phyloP scores from a whole-genome alignment of 2,329 filamentous ascomycete species.

The Beauveria sp. region DNA sequence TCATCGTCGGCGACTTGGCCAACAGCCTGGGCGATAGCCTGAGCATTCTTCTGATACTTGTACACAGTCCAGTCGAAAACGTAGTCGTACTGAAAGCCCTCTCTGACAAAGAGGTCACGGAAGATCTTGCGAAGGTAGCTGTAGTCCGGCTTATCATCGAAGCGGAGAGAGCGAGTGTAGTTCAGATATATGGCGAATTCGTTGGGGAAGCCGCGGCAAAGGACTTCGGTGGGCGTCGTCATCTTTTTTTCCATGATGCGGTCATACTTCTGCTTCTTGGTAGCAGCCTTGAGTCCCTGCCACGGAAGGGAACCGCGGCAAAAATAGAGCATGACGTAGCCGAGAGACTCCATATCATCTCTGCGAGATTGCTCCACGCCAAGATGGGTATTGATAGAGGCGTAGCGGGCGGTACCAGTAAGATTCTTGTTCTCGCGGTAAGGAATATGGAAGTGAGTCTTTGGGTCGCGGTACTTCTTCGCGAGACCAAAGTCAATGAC shows the following conservation, averaged over 20 bases:
- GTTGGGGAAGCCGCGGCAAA: constrained; percentile 98
- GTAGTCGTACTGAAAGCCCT: constrained; percentile 99
- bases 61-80: constrained; percentile 99
- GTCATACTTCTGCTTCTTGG: constrained; percentile 99
- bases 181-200: constrained; percentile 99
- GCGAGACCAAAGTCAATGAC: constrained; percentile 98
- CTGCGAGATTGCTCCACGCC: constrained; percentile 98
- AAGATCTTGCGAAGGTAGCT: constrained; percentile 99
- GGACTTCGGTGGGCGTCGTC: constrained; percentile 96
- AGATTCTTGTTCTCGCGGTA: constrained; percentile 99
- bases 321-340: constrained; percentile 99
- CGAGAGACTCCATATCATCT: constrained; percentile 98
- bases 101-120: constrained; percentile 96
- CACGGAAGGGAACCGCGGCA: constrained; percentile 97
- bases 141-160: constrained; percentile 99
- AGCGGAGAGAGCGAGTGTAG: constrained; percentile 96
- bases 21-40: constrained; percentile 81
- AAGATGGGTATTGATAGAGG: constrained; percentile 96
- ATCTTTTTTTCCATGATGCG: constrained; percentile 99
- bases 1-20: constrained; percentile 60
- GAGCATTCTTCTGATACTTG: constrained; percentile 99
- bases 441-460: constrained; percentile 99
- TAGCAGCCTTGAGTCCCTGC: constrained; percentile 97
- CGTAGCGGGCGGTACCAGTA: constrained; percentile 96
- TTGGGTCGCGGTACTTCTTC: constrained; percentile 99